Percentiles rank a stretch among this genome's conserved stretches.
Conservation (phyloP, 345 rosid species). For the Stellera chamaejasme region DNA sequence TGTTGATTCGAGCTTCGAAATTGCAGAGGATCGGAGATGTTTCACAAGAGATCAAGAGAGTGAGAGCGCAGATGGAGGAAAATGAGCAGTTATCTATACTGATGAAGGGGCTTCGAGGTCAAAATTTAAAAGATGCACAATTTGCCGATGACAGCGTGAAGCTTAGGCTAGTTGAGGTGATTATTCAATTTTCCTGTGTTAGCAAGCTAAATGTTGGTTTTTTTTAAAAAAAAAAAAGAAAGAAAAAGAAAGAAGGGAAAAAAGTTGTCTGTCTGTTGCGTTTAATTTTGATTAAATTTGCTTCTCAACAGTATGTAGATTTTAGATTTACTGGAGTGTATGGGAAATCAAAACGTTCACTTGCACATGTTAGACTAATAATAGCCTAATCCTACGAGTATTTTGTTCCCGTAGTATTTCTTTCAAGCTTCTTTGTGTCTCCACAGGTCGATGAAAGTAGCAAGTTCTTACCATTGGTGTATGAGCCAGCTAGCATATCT, state of each 20-base stretch:
- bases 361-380: no score
- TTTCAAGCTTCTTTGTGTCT: neutral
- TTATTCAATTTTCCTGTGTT: neutral
- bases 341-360: no score
- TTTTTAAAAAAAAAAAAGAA: no score
- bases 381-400: no score
- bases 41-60: slow-evolving; percentile 81
- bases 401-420: no score
- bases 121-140: slow-evolving; percentile 67
- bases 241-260: no score
- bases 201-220: no score
- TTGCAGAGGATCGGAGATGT: slow-evolving; percentile 76
- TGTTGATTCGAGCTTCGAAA: slow-evolving; percentile 8
- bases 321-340: no score
- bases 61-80: slow-evolving; percentile 93
- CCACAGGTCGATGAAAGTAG: slow-evolving; percentile 78
- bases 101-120: slow-evolving; percentile 93
- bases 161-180: slow-evolving; percentile 88
- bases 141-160: slow-evolving; percentile 70
- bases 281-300: no score
- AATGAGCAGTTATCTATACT: slow-evolving; percentile 71
- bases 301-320: no score
- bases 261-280: neutral
- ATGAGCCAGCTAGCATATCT: slow-evolving; percentile 83
- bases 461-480: slow-evolving; percentile 83